phyloP scores from a whole-genome alignment of 106 monocot genomes.

The Platanthera guangdongensis region DNA sequence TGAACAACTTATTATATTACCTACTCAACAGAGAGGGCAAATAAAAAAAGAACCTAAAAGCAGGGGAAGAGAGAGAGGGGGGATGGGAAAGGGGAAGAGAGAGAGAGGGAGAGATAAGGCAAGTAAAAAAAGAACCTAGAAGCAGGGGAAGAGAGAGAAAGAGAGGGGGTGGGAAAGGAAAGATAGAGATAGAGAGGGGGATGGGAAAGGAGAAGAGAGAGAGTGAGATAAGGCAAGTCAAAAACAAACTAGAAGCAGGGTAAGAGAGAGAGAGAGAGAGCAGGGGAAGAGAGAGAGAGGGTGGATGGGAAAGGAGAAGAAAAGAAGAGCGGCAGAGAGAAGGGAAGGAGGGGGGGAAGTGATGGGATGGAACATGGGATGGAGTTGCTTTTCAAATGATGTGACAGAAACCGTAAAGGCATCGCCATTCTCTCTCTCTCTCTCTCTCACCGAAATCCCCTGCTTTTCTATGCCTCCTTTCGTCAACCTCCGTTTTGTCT shows the following conservation, averaged over 20 bases:
- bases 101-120: too few relatives aligned
- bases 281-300: neutral
- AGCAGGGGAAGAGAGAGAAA: neutral
- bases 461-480: too few relatives aligned
- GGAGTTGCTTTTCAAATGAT: neutral
- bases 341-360: neutral
- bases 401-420: neutral
- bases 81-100: neutral
- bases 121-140: neutral
- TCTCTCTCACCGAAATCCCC: too few relatives aligned
- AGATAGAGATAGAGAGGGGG: too few relatives aligned
- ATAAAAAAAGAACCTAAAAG: neutral
- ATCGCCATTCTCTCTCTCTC: too few relatives aligned
- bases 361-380: constrained; percentile 6
- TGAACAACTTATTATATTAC: too few relatives aligned
- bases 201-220: too few relatives aligned
- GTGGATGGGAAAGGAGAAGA: neutral
- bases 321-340: neutral
- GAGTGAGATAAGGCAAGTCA: neutral
- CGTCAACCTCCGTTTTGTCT: constrained; percentile 2
- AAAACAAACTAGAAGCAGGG: neutral
- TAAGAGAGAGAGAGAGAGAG: neutral
- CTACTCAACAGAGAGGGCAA: too few relatives aligned
- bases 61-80: neutral
- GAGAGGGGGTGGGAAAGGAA: neutral